phyloP scores from a whole-genome alignment of 2,329 filamentous ascomycete genomes.

The Eutypa lata region DNA sequence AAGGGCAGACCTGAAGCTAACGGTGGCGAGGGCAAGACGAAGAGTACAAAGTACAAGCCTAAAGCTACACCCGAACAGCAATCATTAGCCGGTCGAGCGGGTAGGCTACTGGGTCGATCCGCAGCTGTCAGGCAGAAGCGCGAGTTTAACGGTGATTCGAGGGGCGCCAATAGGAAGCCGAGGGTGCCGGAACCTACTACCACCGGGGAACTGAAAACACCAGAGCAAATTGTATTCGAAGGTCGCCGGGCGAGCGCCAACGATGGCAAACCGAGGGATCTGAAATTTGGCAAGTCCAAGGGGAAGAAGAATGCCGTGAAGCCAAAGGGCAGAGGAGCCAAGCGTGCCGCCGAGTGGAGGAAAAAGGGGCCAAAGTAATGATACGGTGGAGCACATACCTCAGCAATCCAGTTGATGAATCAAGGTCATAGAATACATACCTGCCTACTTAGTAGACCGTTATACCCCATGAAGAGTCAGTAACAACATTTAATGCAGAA shows the following conservation, averaged over 20 bases:
- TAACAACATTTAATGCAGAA: no score
- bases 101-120: conserved; percentile 70
- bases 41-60: conserved; percentile 58
- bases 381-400: not conserved
- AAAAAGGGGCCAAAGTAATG: conserved; percentile 23
- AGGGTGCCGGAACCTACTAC: conserved; percentile 11
- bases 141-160: conserved; percentile 26
- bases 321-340: conserved; percentile 26
- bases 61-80: conserved; percentile 69
- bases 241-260: conserved; percentile 69
- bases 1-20: conserved; percentile 32
- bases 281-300: conserved; percentile 53
- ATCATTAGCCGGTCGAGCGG: conserved; percentile 69
- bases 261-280: conserved; percentile 60
- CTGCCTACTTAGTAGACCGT: no score
- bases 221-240: conserved; percentile 76
- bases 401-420: not conserved
- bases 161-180: conserved; percentile 19
- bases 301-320: conserved; percentile 45
- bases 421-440: no score
- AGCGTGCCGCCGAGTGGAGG: conserved; percentile 30
- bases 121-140: conserved; percentile 50
- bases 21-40: conserved; percentile 27
- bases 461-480: no score
- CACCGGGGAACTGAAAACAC: conserved; percentile 45